These are phyloP conservation scores for Mycena metata DNA, from an alignment of 768 basidiomycete species.

Conservation along the genomic window DNA sequence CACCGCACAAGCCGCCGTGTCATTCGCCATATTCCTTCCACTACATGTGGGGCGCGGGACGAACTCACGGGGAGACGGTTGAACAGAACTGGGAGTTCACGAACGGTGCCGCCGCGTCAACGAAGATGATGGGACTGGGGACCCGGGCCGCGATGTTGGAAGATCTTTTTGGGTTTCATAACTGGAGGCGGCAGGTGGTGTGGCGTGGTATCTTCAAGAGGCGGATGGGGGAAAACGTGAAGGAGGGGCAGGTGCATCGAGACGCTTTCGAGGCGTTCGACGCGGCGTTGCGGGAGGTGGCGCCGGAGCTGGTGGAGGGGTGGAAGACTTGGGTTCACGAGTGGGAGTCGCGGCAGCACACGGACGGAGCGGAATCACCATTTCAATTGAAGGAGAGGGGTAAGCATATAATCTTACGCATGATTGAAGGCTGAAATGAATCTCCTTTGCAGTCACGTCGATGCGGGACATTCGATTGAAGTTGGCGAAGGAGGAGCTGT, in stretches of 20 bases:
- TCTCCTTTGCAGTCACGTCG: not conserved
- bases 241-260: not conserved
- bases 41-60: too few relatives aligned
- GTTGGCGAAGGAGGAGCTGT: slow-evolving; percentile 5
- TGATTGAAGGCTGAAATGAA: not conserved
- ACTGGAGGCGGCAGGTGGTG: not conserved
- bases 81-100: too few relatives aligned
- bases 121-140: too few relatives aligned
- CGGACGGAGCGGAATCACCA: not conserved
- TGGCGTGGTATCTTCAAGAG: slow-evolving; percentile 2
- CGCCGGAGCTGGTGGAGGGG: not conserved
- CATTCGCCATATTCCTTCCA: slow-evolving; percentile 1
- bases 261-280: slow-evolving; percentile 14
- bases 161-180: not conserved
- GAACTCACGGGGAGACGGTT: too few relatives aligned
- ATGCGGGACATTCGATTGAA: not conserved
- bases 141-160: not conserved
- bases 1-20: not conserved
- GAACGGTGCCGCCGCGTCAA: too few relatives aligned
- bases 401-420: not conserved
- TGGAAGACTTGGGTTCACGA: slow-evolving; percentile 5
- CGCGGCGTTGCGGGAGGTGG: not conserved
- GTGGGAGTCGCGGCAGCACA: slow-evolving; percentile 8
- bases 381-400: slow-evolving; percentile 1
- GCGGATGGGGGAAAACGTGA: not conserved